phyloP scores from a whole-genome alignment of 345 rosid species.

The Crucihimalaya himalaica region DNA sequence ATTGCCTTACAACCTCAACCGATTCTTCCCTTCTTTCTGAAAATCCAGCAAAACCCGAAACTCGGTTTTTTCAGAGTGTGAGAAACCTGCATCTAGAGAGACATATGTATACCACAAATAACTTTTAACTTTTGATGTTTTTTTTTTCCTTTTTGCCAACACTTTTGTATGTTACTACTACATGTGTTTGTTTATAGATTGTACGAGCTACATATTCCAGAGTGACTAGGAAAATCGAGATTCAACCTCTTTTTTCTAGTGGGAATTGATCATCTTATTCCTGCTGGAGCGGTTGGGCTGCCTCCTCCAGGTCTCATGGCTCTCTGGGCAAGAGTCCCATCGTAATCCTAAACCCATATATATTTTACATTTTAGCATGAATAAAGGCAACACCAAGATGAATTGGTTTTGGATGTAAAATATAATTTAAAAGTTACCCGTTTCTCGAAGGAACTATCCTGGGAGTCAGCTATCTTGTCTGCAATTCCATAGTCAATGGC shows the following conservation, averaged over 20 bases:
- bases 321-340: slow-evolving; percentile 60
- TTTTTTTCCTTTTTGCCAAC: slow-evolving; percentile 15
- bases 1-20: slow-evolving; percentile 68
- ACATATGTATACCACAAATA: slow-evolving; percentile 20
- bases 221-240: slow-evolving; percentile 21
- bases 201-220: slow-evolving; percentile 33
- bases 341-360: slow-evolving; percentile 60
- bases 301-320: slow-evolving; percentile 63
- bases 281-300: slow-evolving; percentile 63
- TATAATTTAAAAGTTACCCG: slow-evolving; percentile 46
- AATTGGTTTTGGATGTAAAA: slow-evolving; percentile 1
- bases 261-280: slow-evolving; percentile 50
- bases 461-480: slow-evolving; percentile 69
- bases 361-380: slow-evolving; percentile 17
- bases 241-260: not conserved
- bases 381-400: slow-evolving; percentile 16
- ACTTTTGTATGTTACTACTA: slow-evolving; percentile 29
- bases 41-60: not conserved
- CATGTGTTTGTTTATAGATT: slow-evolving; percentile 31
- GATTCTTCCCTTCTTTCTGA: slow-evolving; percentile 88
- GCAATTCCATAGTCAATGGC: slow-evolving; percentile 88
- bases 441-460: slow-evolving; percentile 60
- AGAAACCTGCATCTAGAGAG: slow-evolving; percentile 10
- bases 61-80: not conserved
- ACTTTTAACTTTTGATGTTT: slow-evolving; percentile 5